These are phyloP conservation scores for Apophysomyces elegans DNA, from an alignment of 371 early-diverging fungal species.

Conservation along the genomic window DNA sequence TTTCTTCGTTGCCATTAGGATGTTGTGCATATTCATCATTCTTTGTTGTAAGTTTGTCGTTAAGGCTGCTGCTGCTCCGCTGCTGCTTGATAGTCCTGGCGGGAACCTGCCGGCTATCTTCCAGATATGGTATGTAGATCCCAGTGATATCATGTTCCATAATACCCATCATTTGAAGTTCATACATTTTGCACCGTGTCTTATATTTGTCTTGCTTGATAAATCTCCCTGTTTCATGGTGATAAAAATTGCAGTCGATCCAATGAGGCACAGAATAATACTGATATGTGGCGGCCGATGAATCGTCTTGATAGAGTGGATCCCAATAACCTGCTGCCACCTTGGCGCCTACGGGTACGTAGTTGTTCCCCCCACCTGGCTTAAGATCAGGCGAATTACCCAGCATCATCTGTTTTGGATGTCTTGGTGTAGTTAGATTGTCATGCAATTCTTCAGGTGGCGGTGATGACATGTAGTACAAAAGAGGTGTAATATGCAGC, in stretches of 20 bases:
- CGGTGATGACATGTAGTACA: slow-evolving; percentile 70
- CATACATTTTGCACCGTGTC: slow-evolving; percentile 82
- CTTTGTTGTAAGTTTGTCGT: slow-evolving; percentile 28
- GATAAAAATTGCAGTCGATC: slow-evolving; percentile 92
- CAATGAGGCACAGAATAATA: slow-evolving; percentile 90
- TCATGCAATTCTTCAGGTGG: slow-evolving; percentile 29
- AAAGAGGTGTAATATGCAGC: slow-evolving; percentile 88
- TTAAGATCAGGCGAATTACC: slow-evolving; percentile 40
- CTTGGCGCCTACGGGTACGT: slow-evolving; percentile 16
- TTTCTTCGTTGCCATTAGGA: slow-evolving; percentile 31
- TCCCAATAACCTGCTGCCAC: slow-evolving; percentile 49
- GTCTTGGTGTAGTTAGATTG: slow-evolving; percentile 11
- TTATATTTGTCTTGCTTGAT: slow-evolving; percentile 61
- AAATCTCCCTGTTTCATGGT: slow-evolving; percentile 55
- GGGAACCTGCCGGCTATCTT: slow-evolving; percentile 24
- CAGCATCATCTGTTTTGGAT: slow-evolving; percentile 19
- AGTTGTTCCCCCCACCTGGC: slow-evolving; percentile 11
- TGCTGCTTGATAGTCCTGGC: slow-evolving; percentile 20
- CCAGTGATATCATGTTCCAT: slow-evolving; percentile 70
- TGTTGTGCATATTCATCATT: slow-evolving; percentile 23
- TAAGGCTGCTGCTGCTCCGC: slow-evolving; percentile 47
- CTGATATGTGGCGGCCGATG: slow-evolving; percentile 35
- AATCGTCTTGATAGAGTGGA: slow-evolving; percentile 60
- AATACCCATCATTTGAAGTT: slow-evolving; percentile 83
- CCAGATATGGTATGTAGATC: slow-evolving; percentile 63